Evolutionary conservation across 768 basidiomycete genomes (phyloP), one percentile per base, ranked within the genome.

Genomic region (Mycena haematopus): DNA sequence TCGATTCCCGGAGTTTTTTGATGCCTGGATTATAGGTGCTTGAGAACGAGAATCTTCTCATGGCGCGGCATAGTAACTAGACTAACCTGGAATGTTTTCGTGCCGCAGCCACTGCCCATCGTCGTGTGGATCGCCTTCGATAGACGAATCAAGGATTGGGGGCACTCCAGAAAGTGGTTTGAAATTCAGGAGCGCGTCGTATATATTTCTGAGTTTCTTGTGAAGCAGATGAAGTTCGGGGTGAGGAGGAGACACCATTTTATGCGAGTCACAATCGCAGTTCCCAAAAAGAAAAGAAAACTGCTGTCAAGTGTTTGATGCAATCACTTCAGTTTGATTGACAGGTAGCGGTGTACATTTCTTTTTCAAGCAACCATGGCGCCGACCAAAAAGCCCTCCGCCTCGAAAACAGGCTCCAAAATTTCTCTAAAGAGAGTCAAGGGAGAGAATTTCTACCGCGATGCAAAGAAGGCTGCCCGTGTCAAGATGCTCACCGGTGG

Each of bases 391-490:
- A 81, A 80, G 58, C 61, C 56, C 21, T 73, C 78, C 0, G 70
- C 78, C 19, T 74, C 79, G 7, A 83, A 82, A 65, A 73, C 76
- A 17, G 74, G 76, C 57, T 82, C 81, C 1, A 79, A 82, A 17
- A 67, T 84, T 1, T 80, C 85, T 5, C 79, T 92, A 46, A 84
- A 86, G 67, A 89, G 82, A 74, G 85, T 91, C 66, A 95, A 94
- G 73, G 96, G 95, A 72, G 95, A 97, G 80, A 99, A 96, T 75
- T 99, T 98, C 80, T 99, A 97, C 79, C 92, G 95, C 76, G 87
- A 95, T 90, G 95, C 94, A 45, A 98, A 98, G 74, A 82, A 87
- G 70, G 94, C 88, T 38, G 79, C 82, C 31, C 82, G 90, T 63
- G 85, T 95, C 57, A 98, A 97, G 81, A 91, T 99, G 90, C 85